These are phyloP conservation scores for Pilaira anomala DNA, from an alignment of 192 early-diverging fungal genomes.

Conservation along the genomic window DNA sequence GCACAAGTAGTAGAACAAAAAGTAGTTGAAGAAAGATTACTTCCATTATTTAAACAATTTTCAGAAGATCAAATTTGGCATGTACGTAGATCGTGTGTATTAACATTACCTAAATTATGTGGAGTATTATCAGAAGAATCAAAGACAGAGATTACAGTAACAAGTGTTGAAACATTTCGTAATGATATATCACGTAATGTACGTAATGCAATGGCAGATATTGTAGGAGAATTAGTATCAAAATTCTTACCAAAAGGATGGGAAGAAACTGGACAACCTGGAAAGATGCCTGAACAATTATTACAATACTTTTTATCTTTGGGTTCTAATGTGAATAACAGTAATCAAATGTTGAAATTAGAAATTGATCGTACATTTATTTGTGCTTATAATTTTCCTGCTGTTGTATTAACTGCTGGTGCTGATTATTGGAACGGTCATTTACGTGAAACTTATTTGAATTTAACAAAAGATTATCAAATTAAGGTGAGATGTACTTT, in stretches of 20 bases:
- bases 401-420: slow-evolving; percentile 54
- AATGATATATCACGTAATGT: slow-evolving; percentile 53
- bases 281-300: slow-evolving; percentile 46
- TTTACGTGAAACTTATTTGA: slow-evolving; percentile 42
- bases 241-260: slow-evolving; percentile 44
- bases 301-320: slow-evolving; percentile 46
- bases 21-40: slow-evolving; percentile 34
- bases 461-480: slow-evolving; percentile 43
- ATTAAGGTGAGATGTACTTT: slow-evolving; percentile 50
- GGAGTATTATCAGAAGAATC: slow-evolving; percentile 43
- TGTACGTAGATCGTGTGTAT: slow-evolving; percentile 49
- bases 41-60: slow-evolving; percentile 52
- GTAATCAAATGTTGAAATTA: slow-evolving; percentile 37
- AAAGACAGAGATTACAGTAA: slow-evolving; percentile 38
- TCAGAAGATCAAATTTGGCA: slow-evolving; percentile 56
- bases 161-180: slow-evolving; percentile 42
- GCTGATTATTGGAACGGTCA: slow-evolving; percentile 49
- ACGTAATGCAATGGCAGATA: slow-evolving; percentile 48
- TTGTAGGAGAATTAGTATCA: slow-evolving; percentile 52
- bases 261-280: slow-evolving; percentile 31
- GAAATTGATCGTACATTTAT: slow-evolving; percentile 50
- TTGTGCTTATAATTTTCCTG: slow-evolving; percentile 61
- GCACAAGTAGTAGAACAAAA: slow-evolving; percentile 35
- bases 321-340: slow-evolving; percentile 4
- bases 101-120: slow-evolving; percentile 46